A percentile compares a stretch with the other conserved stretches of the same genome.
Evolutionary conservation across 139 green algal genomes (phyloP).

Genomic region (Spirogloea muscicola): DNA sequence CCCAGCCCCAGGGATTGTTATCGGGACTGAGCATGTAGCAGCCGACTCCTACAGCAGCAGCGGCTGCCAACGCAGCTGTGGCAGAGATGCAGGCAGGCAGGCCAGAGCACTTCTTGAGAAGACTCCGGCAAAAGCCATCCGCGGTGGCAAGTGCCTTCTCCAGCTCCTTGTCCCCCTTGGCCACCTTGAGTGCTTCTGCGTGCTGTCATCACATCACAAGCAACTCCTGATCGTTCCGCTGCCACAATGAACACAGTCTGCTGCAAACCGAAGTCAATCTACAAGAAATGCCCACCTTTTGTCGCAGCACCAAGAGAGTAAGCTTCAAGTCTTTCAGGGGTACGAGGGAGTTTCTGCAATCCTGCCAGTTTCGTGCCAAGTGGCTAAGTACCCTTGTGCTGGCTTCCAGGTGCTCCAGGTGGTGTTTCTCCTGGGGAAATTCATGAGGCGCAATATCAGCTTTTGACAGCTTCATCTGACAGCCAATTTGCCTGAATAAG

Average conservation of each 20-base stretch:
- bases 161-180: background rate
- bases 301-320: background rate
- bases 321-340: background rate
- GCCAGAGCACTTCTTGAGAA: background rate
- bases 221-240: background rate
- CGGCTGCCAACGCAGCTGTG: background rate
- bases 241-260: background rate
- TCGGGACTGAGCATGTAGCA: constrained; percentile 16
- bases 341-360: background rate
- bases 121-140: background rate
- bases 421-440: constrained; percentile 19
- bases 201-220: background rate
- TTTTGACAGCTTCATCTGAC: background rate
- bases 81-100: background rate
- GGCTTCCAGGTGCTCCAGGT: constrained; percentile 6
- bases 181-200: background rate
- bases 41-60: background rate
- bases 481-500: background rate
- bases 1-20: constrained; percentile 26
- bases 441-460: background rate
- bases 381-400: constrained; percentile 3
- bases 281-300: constrained; percentile 2
- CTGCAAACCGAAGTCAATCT: background rate
- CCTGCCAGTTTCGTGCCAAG: constrained; percentile 3
- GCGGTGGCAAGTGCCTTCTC: background rate